phyloP scores from a whole-genome alignment of 768 basidiomycete species.

The Suillus decipiens region DNA sequence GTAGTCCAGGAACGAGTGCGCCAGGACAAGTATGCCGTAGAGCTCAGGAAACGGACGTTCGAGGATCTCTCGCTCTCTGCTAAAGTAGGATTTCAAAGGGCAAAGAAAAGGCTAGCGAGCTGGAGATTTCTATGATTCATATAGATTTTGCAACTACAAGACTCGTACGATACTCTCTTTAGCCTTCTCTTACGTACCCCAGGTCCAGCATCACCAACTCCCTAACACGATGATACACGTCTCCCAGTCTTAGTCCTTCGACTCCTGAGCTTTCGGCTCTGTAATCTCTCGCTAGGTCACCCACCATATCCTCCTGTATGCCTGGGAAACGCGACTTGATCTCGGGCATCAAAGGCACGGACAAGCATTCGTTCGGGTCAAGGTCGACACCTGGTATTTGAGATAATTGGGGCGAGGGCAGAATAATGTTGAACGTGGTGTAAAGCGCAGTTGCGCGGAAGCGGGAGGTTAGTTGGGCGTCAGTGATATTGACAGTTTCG shows the following conservation, averaged over 20 bases:
- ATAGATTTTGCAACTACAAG: not conserved
- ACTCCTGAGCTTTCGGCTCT: conserved; percentile 60
- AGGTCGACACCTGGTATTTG: conserved; percentile 52
- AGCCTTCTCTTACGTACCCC: conserved; percentile 36
- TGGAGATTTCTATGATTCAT: conserved; percentile 3
- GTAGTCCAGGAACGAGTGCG: conserved; percentile 62
- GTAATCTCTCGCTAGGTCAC: conserved; percentile 60
- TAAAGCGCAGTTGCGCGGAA: conserved; percentile 77
- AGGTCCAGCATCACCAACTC: conserved; percentile 60
- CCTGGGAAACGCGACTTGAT: conserved; percentile 75
- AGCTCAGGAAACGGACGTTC: conserved; percentile 68
- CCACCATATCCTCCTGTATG: conserved; percentile 64
- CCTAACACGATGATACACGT: conserved; percentile 61
- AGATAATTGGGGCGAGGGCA: conserved; percentile 37
- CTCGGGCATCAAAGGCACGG: conserved; percentile 58
- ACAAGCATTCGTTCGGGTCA: conserved; percentile 57
- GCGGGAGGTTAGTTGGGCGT: conserved; percentile 72
- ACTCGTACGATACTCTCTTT: conserved; percentile 2
- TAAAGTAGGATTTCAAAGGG: conserved; percentile 52
- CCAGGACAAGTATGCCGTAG: conserved; percentile 59
- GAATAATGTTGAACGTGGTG: conserved; percentile 54
- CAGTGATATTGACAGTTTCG: conserved; percentile 73
- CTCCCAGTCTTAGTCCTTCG: conserved; percentile 54
- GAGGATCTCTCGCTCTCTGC: conserved; percentile 57
- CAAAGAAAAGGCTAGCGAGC: conserved; percentile 36